Evolutionary conservation across 345 rosid species (phyloP).

Genomic region (Diplotaxis tenuifolia): DNA sequence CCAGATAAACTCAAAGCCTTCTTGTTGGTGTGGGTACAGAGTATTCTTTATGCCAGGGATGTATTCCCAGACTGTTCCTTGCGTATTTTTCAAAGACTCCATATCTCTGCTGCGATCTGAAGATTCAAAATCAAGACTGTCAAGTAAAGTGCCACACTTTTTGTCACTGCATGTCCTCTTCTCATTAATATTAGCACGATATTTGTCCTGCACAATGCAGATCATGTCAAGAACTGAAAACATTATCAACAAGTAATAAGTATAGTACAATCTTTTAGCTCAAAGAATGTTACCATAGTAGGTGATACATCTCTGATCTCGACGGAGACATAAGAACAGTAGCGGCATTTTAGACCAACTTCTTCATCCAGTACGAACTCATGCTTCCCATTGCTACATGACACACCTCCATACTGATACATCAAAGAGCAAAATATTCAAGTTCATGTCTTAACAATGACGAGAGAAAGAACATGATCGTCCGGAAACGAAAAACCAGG

Average conservation of each 20-base stretch:
- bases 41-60: conserved; percentile 51
- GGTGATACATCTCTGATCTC: conserved; percentile 49
- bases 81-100: conserved; percentile 6
- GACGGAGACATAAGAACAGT: conserved; percentile 40
- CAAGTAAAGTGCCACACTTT: conserved; percentile 20
- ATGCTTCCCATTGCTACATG: conserved; percentile 49
- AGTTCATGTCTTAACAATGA: background rate
- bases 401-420: conserved; percentile 27
- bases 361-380: conserved; percentile 50
- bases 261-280: background rate
- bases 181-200: conserved; percentile 30
- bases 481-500: background rate
- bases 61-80: conserved; percentile 71
- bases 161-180: conserved; percentile 23
- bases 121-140: conserved; percentile 26
- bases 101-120: background rate
- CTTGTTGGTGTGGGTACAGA: conserved; percentile 68
- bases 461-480: background rate
- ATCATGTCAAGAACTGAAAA: background rate
- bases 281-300: conserved; percentile 44
- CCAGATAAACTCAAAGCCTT: conserved; percentile 87
- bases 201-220: conserved; percentile 27
- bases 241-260: background rate
- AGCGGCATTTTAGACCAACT: conserved; percentile 49
- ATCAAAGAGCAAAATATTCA: conserved; percentile 22